Evolutionary conservation across 148 eudicot species (phyloP).

Genomic region (Simmondsia chinensis): DNA sequence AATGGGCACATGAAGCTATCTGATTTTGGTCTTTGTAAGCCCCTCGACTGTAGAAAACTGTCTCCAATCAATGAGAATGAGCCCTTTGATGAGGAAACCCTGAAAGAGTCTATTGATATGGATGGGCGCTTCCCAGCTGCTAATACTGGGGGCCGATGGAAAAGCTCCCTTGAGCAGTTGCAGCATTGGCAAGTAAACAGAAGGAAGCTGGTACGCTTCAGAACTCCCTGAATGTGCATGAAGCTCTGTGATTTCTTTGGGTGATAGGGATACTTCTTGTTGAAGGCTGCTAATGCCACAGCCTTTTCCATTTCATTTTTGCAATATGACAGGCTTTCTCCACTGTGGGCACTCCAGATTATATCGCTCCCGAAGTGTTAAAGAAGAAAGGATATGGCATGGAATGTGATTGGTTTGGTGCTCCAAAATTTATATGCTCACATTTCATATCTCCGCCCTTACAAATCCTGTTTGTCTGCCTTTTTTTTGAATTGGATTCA

Average conservation of each 20-base stretch:
- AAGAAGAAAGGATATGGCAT: slow-evolving; percentile 51
- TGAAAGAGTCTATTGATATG: slow-evolving; percentile 15
- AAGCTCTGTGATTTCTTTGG: neutral
- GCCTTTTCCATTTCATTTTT: slow-evolving; percentile 1
- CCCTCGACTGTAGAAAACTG: slow-evolving; percentile 53
- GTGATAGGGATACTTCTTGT: neutral
- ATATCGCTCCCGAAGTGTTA: slow-evolving; percentile 69
- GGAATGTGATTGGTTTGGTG: slow-evolving; percentile 70
- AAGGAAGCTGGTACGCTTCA: slow-evolving; percentile 44
- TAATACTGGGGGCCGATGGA: slow-evolving; percentile 32
- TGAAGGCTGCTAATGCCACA: neutral
- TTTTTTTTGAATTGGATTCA: too few species aligned
- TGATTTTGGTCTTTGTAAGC: slow-evolving; percentile 80
- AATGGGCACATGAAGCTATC: slow-evolving; percentile 75
- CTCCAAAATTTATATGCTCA: too few species aligned
- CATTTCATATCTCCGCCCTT: neutral
- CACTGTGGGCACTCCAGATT: slow-evolving; percentile 74
- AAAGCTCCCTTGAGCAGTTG: slow-evolving; percentile 46
- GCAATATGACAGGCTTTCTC: slow-evolving; percentile 50
- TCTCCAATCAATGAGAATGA: slow-evolving; percentile 31
- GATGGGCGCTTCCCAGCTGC: slow-evolving; percentile 19
- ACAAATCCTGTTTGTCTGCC: neutral
- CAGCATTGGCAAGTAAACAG: slow-evolving; percentile 68
- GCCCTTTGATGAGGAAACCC: slow-evolving; percentile 17
- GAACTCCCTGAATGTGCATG: neutral